Evolutionary conservation across 208 protist genomes (phyloP), one percentile per base, ranked within the genome.

Genomic region (Leishmania tropica): DNA sequence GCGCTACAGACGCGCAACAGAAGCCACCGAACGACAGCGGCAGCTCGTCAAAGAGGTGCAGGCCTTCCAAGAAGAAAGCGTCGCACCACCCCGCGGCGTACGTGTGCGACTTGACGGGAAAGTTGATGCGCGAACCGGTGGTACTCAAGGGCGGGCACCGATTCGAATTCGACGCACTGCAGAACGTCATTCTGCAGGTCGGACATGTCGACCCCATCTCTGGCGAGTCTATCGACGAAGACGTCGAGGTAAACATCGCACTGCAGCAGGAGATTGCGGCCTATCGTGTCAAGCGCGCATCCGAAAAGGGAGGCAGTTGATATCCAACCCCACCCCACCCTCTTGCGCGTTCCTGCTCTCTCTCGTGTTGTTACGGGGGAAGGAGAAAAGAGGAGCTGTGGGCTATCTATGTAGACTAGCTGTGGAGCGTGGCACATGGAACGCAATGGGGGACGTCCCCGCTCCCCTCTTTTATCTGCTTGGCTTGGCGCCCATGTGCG

Each of bases 51-150:
- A 42, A 3, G 72, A 68, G 54, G n/a, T 51, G 60, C 76, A 81
- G 68, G 62, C 68, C 47, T 47, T 31, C 62, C 53, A 88, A 83
- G 73, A 78, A 85, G 62, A 68, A 95, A 94, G 58, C 56, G 56
- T 62, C 75, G 81, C 87, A 88, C 58, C 88, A 97, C 81, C 95
- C 95, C 19, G 51, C 79, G 10, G 77, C 90, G 81, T 97, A 93
- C 83, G 89, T 93, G 70, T 97, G 95, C 75, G 85, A 93, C 75
- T 81, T 97, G 84, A 96, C 93, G 28, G 90, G 91, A 5, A 96
- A 95, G 89, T 78, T 97, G n/a, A 96, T 97, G 95, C 86, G 89
- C 67, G 93, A 97, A 80, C 95, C 95, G 1, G 95, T 97, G n/a
- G 83, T 91, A 75, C 85, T 97, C 67, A 80, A 80, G 45, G 95